A percentile compares a stretch with the other conserved stretches of the same genome.
phyloP scores from a whole-genome alignment of 176 grass and related monocot species.

The sorghum (Sorghum bicolor) region DNA sequence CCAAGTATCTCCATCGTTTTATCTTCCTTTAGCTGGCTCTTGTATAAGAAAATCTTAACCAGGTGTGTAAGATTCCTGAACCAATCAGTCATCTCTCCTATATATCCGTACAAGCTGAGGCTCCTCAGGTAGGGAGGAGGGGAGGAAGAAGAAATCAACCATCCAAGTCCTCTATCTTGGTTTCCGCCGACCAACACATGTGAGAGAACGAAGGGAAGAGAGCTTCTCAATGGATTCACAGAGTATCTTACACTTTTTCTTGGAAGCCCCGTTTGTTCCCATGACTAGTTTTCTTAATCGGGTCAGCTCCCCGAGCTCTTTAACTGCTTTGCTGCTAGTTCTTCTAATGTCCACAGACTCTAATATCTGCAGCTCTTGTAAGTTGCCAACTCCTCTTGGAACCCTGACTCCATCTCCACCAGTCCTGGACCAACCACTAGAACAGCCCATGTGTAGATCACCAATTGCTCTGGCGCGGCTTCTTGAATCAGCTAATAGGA shows the following conservation, averaged over 20 bases:
- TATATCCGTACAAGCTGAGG: background rate
- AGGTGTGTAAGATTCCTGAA: background rate
- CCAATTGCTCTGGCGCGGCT: no score
- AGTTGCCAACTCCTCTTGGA: background rate
- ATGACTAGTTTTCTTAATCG: background rate
- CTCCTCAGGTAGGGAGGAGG: background rate
- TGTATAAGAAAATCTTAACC: fast-evolving
- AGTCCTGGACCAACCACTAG: background rate
- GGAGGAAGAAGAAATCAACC: background rate
- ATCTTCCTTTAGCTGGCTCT: background rate
- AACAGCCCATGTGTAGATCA: background rate
- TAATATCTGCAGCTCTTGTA: background rate
- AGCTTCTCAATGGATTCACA: slow-evolving; percentile 5
- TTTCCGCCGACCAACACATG: fast-evolving
- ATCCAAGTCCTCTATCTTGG: background rate
- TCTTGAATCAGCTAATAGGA: no score
- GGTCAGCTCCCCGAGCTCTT: background rate
- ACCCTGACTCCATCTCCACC: background rate
- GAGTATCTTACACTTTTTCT: background rate
- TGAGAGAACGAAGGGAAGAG: background rate
- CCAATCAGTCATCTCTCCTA: background rate
- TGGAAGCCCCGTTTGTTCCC: background rate
- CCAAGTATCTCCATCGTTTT: background rate
- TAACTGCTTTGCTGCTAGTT: background rate
- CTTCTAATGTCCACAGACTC: background rate